These are phyloP conservation scores for Yamadazyma blattariae DNA, from an alignment of 1,139 yeast species.

Conservation along the genomic window DNA sequence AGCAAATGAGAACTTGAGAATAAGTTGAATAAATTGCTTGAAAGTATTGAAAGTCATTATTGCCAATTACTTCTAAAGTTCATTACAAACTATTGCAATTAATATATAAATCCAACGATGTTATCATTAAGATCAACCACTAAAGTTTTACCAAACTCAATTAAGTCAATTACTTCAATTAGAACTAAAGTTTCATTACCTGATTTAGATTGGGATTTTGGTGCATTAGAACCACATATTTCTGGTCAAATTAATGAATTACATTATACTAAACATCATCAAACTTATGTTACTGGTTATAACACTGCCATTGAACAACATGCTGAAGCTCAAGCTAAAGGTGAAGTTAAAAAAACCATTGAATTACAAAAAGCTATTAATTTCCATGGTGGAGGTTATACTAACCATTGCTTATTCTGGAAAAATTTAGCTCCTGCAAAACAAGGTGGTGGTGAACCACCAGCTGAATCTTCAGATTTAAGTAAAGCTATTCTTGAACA, in stretches of 20 bases:
- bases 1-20: too few relatives aligned
- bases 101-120: too few relatives aligned
- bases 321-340: conserved; percentile 32
- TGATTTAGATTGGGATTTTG: conserved; percentile 40
- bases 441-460: conserved; percentile 42
- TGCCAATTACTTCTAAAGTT: too few relatives aligned
- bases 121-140: conserved; percentile 4
- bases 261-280: conserved; percentile 43
- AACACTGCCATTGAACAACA: conserved; percentile 38
- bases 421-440: conserved; percentile 41
- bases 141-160: conserved; percentile 1
- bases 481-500: conserved; percentile 35
- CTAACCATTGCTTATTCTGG: conserved; percentile 45
- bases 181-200: conserved; percentile 31
- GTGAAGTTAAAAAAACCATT: conserved; percentile 36
- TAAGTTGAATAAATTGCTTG: too few relatives aligned
- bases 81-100: too few relatives aligned
- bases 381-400: conserved; percentile 46
- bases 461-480: conserved; percentile 28
- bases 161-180: conserved; percentile 11
- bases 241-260: conserved; percentile 41
- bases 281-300: conserved; percentile 41
- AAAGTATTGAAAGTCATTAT: too few relatives aligned
- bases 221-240: conserved; percentile 42
- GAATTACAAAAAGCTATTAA: conserved; percentile 39